A percentile compares a stretch with the other conserved stretches of the same genome.
Evolutionary conservation across 2,329 filamentous ascomycete species (phyloP).

Genomic region (Aspergillus quadrilineatus): DNA sequence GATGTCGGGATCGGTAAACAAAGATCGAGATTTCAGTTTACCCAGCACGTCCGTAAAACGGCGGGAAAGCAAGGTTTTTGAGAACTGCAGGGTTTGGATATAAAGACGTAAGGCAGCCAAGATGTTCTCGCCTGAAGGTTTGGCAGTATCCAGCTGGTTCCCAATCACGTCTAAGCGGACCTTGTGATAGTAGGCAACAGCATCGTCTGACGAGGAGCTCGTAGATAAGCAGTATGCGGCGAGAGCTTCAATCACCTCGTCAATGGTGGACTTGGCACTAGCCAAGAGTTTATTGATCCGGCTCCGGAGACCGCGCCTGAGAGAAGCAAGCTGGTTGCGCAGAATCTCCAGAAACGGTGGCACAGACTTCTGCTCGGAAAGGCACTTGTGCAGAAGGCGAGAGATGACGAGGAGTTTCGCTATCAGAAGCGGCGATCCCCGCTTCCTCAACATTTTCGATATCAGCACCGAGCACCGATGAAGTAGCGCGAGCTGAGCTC

Average conservation of each 20-base stretch:
- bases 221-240: slow-evolving; percentile 80
- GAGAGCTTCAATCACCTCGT: slow-evolving; percentile 67
- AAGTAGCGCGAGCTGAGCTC: slow-evolving; percentile 58
- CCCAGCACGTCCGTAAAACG: slow-evolving; percentile 69
- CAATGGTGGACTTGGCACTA: slow-evolving; percentile 43
- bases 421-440: slow-evolving; percentile 53
- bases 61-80: slow-evolving; percentile 71
- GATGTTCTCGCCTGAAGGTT: slow-evolving; percentile 53
- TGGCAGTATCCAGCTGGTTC: slow-evolving; percentile 56
- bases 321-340: slow-evolving; percentile 61
- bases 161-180: slow-evolving; percentile 69
- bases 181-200: slow-evolving; percentile 73
- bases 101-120: slow-evolving; percentile 69
- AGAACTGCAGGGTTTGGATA: slow-evolving; percentile 72
- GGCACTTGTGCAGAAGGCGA: slow-evolving; percentile 70
- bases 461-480: slow-evolving; percentile 56
- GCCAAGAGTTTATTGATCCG: slow-evolving; percentile 59
- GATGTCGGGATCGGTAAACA: slow-evolving; percentile 71
- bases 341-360: slow-evolving; percentile 61
- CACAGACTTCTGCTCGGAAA: slow-evolving; percentile 54
- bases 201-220: slow-evolving; percentile 75
- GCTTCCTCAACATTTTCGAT: slow-evolving; percentile 53
- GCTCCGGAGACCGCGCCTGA: slow-evolving; percentile 65
- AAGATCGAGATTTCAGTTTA: slow-evolving; percentile 65
- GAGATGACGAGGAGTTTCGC: slow-evolving; percentile 75